A percentile compares a stretch with the other conserved stretches of the same genome.
These are phyloP conservation scores for Vanilla planifolia DNA, from an alignment of 106 monocot species.

Conservation along the genomic window DNA sequence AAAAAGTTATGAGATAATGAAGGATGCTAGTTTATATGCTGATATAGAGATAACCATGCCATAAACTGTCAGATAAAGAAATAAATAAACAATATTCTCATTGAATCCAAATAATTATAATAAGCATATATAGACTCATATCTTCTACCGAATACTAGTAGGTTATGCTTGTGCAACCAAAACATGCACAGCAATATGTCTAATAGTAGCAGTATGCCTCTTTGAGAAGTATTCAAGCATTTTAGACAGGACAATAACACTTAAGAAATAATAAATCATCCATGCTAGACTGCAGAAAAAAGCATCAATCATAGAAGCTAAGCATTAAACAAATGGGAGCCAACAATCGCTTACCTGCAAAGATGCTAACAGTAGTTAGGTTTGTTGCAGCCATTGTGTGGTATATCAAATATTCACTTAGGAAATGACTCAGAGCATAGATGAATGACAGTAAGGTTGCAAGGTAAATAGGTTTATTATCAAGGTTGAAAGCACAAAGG, in stretches of 20 bases:
- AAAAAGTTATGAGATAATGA: too few species aligned
- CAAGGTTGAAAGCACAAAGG: conserved; percentile 89
- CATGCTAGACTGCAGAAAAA: not conserved
- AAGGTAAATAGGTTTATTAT: conserved; percentile 70
- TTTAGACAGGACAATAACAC: not conserved
- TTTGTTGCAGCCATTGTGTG: conserved; percentile 78
- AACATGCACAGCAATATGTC: not conserved
- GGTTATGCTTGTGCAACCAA: too few species aligned
- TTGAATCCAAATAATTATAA: too few species aligned
- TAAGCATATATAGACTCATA: too few species aligned
- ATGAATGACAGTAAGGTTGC: conserved; percentile 87
- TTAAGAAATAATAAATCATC: not conserved
- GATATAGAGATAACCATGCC: too few species aligned
- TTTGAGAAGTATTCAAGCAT: not conserved
- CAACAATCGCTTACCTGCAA: conserved; percentile 63
- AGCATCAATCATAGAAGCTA: not conserved
- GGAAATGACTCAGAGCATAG: conserved; percentile 89
- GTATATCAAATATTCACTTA: conserved; percentile 81
- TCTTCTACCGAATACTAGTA: too few species aligned
- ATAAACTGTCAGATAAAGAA: too few species aligned
- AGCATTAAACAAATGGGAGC: not conserved
- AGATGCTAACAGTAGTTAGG: conserved; percentile 78
- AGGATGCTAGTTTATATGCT: too few species aligned
- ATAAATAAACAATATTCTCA: too few species aligned
- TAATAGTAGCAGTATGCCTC: too few species aligned